phyloP scores from a whole-genome alignment of 495 filamentous ascomycete genomes.

The Aspergillus sclerotiicarbonarius region DNA sequence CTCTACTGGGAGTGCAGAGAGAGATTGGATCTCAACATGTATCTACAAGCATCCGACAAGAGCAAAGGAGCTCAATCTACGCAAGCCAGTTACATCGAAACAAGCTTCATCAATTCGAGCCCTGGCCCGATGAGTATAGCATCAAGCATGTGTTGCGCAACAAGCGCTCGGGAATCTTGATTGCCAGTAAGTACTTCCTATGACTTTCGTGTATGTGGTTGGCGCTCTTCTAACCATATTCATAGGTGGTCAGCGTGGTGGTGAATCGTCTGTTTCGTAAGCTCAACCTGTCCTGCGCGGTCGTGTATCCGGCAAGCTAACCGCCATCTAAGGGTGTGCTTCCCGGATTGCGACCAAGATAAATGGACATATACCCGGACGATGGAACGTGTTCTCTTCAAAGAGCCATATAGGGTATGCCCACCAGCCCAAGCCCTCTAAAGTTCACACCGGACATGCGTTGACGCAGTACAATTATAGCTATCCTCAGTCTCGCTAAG shows the following conservation, averaged over 20 bases:
- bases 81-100: constrained; percentile 33
- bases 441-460: not conserved
- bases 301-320: constrained; percentile 10
- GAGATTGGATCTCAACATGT: constrained; percentile 25
- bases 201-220: not conserved
- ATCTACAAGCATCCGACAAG: constrained; percentile 21
- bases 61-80: constrained; percentile 30
- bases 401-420: constrained; percentile 35
- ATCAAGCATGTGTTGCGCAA: constrained; percentile 39
- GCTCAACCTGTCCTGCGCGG: constrained; percentile 13
- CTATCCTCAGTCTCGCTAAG: constrained; percentile 41
- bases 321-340: constrained; percentile 30
- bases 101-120: constrained; percentile 35
- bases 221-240: constrained; percentile 12
- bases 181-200: constrained; percentile 31
- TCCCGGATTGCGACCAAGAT: constrained; percentile 34
- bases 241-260: constrained; percentile 32
- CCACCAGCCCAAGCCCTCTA: not conserved
- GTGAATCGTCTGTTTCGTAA: constrained; percentile 37
- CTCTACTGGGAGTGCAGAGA: constrained; percentile 25
- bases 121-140: constrained; percentile 29
- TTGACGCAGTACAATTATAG: constrained; percentile 21
- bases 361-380: constrained; percentile 37
- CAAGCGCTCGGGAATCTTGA: constrained; percentile 34
- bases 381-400: constrained; percentile 38